Evolutionary conservation across 1,139 yeast species (phyloP).

Genomic region (Suhomyces bokatorum): DNA sequence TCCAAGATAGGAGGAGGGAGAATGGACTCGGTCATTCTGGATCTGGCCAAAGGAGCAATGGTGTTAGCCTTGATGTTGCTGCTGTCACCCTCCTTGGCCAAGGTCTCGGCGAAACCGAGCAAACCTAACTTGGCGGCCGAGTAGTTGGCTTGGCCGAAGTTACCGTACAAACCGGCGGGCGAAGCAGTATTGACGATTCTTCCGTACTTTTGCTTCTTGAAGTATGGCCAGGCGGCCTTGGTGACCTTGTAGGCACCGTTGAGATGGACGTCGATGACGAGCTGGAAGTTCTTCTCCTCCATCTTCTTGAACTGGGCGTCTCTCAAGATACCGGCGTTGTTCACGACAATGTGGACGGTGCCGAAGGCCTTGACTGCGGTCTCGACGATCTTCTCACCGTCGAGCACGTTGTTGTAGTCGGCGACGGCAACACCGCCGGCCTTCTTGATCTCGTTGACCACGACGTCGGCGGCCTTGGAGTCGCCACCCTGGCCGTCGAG

Average conservation of each 20-base stretch:
- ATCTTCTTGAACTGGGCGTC: conserved; percentile 77
- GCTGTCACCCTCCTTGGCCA: conserved; percentile 90
- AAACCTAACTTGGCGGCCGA: conserved; percentile 91
- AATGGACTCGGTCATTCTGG: conserved; percentile 92
- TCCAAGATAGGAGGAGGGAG: conserved; percentile 84
- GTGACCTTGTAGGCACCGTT: conserved; percentile 87
- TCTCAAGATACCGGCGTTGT: conserved; percentile 93
- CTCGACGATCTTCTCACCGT: conserved; percentile 82
- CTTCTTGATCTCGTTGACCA: conserved; percentile 76
- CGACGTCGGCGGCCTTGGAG: conserved; percentile 79
- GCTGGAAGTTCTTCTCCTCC: conserved; percentile 75
- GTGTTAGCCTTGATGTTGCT: conserved; percentile 82
- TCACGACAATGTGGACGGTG: conserved; percentile 82
- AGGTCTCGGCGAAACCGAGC: conserved; percentile 89
- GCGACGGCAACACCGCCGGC: conserved; percentile 90
- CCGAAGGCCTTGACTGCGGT: conserved; percentile 89
- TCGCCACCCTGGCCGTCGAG: conserved; percentile 68
- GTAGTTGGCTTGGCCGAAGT: conserved; percentile 95
- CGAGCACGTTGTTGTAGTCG: conserved; percentile 87
- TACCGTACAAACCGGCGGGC: conserved; percentile 96
- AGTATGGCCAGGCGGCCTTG: conserved; percentile 90
- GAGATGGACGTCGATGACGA: conserved; percentile 83
- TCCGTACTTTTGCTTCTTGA: conserved; percentile 83
- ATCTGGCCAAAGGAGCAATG: conserved; percentile 92
- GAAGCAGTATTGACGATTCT: conserved; percentile 90